Evolutionary conservation across 495 filamentous ascomycete genomes (phyloP).

Genomic region (Penicillium diatomitis): DNA sequence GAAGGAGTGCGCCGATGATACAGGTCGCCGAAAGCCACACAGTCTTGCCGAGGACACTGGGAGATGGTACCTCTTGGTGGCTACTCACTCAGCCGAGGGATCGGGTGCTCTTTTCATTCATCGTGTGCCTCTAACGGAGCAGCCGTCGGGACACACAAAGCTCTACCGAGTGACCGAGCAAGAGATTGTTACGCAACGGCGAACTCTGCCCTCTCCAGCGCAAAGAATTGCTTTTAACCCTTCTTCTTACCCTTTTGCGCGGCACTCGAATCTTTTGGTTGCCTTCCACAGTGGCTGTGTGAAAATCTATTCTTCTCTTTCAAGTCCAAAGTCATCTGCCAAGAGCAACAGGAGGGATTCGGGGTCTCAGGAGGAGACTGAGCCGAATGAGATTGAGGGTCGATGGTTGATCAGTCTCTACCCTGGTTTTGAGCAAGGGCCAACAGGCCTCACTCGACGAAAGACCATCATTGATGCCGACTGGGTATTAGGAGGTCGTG

Average conservation of each 20-base stretch:
- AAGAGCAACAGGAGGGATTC: conserved; percentile 20
- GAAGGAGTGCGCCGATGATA: conserved; percentile 23
- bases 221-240: conserved; percentile 67
- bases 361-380: conserved; percentile 20
- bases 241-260: conserved; percentile 44
- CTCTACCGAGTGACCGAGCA: conserved; percentile 29
- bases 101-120: conserved; percentile 53
- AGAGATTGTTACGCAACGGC: conserved; percentile 49
- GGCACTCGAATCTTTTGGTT: conserved; percentile 55
- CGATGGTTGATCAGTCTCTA: conserved; percentile 64
- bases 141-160: conserved; percentile 7
- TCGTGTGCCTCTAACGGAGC: conserved; percentile 36
- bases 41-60: conserved; percentile 14
- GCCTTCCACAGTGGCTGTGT: conserved; percentile 58
- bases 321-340: conserved; percentile 14
- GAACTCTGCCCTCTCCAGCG: conserved; percentile 56
- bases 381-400: conserved; percentile 29
- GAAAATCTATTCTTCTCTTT: conserved; percentile 52
- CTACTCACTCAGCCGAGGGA: conserved; percentile 57
- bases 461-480: conserved; percentile 74
- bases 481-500: conserved; percentile 74
- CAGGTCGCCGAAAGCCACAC: conserved; percentile 21
- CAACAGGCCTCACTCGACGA: conserved; percentile 38
- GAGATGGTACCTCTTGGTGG: conserved; percentile 48
- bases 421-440: conserved; percentile 47